These are phyloP conservation scores for Polygonum aviculare DNA, from an alignment of 148 eudicot species.

Conservation along the genomic window DNA sequence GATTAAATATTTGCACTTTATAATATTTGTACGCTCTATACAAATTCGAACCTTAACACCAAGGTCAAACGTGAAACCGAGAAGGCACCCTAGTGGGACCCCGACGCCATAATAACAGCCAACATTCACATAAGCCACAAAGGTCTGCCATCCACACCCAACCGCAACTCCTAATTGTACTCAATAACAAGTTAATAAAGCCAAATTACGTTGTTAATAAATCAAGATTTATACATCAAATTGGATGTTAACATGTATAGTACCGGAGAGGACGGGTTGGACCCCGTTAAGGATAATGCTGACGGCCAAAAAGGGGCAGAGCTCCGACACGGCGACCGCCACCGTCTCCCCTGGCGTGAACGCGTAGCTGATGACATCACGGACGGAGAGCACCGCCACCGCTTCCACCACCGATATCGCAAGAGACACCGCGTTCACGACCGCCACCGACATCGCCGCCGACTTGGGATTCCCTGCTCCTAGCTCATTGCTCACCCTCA, in stretches of 20 bases:
- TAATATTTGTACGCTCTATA: neutral
- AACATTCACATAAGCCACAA: conserved; percentile 11
- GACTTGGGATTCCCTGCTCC: conserved; percentile 51
- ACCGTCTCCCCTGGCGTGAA: conserved; percentile 49
- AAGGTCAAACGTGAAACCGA: conserved; percentile 9
- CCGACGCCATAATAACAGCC: conserved; percentile 6
- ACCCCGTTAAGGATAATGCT: conserved; percentile 1
- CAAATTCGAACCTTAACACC: neutral
- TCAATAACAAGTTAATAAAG: neutral
- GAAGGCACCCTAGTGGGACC: conserved; percentile 6
- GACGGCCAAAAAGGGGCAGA: conserved; percentile 27
- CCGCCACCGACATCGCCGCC: conserved; percentile 46
- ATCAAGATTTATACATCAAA: neutral
- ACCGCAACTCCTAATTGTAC: conserved; percentile 10
- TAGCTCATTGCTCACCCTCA: conserved; percentile 53
- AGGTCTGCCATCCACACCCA: conserved; percentile 12
- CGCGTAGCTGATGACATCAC: conserved; percentile 42
- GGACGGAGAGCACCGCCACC: conserved; percentile 20
- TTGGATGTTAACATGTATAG: neutral
- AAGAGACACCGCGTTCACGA: conserved; percentile 33
- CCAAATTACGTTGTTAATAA: neutral
- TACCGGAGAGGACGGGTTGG: conserved; percentile 8
- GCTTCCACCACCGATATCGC: conserved; percentile 30
- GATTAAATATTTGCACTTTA: neutral
- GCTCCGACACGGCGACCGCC: conserved; percentile 41